Evolutionary conservation across 305 asterid species (phyloP).

Genomic region (Fraxinus ornus): DNA sequence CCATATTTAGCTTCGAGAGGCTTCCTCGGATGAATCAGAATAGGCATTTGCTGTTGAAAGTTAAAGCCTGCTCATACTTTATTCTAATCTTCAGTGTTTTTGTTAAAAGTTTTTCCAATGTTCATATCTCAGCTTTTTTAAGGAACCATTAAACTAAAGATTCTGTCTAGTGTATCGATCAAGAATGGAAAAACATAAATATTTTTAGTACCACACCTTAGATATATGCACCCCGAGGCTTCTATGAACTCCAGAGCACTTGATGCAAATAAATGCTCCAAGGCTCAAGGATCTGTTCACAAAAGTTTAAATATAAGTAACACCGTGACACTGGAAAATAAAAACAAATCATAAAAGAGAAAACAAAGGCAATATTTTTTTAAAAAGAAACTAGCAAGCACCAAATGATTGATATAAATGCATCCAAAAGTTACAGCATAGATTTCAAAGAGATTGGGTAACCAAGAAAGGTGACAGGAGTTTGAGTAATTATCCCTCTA

Average conservation of each 20-base stretch:
- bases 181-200: background rate
- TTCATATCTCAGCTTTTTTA: background rate
- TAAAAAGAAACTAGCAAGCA: background rate
- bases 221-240: slow-evolving; percentile 91
- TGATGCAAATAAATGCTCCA: slow-evolving; percentile 82
- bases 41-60: background rate
- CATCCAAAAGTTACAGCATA: background rate
- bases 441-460: background rate
- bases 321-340: background rate
- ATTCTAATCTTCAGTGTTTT: background rate
- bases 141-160: background rate
- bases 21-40: background rate
- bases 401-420: background rate
- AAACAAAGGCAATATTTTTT: background rate
- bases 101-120: background rate
- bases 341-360: background rate
- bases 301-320: slow-evolving; percentile 16
- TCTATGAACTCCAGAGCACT: slow-evolving; percentile 90
- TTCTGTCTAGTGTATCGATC: background rate
- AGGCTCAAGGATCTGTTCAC: slow-evolving; percentile 63
- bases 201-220: slow-evolving; percentile 44
- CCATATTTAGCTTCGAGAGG: background rate
- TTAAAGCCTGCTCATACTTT: background rate
- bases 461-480: background rate
- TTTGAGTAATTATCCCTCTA: background rate